Evolutionary conservation across 208 protist species (phyloP).

Genomic region (Trypanosoma conorhini): DNA sequence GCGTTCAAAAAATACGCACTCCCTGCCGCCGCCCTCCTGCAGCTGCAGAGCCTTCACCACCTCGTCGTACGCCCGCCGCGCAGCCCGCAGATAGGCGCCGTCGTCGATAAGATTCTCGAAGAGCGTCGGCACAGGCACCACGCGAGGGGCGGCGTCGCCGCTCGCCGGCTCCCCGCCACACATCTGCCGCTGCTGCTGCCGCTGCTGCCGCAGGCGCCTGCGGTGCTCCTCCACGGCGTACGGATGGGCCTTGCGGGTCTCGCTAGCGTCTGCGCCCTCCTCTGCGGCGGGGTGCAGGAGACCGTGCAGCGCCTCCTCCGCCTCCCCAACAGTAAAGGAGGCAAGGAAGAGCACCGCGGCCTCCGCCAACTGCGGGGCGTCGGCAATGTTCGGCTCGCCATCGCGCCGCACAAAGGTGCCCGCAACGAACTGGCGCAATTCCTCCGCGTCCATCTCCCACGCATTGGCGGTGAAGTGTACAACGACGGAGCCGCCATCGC

Average conservation of each 20-base stretch:
- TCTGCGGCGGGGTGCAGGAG: slow-evolving; percentile 31
- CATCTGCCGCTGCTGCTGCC: slow-evolving; percentile 44
- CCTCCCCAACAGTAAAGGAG: slow-evolving; percentile 43
- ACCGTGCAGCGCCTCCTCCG: slow-evolving; percentile 22
- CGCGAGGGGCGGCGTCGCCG: not conserved
- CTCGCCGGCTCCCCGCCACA: slow-evolving; percentile 17
- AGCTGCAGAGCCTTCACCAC: slow-evolving; percentile 39
- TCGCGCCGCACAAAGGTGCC: slow-evolving; percentile 23
- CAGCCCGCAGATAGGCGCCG: slow-evolving; percentile 46
- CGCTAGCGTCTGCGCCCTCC: slow-evolving; percentile 44
- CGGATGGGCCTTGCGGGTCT: slow-evolving; percentile 58
- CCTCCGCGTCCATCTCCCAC: slow-evolving; percentile 30
- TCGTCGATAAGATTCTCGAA: slow-evolving; percentile 58
- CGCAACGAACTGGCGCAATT: slow-evolving; percentile 51
- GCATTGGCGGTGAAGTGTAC: slow-evolving; percentile 78
- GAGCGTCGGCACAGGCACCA: slow-evolving; percentile 63
- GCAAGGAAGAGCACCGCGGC: slow-evolving; percentile 45
- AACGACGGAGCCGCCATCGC: slow-evolving; percentile 27
- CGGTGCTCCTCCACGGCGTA: slow-evolving; percentile 58
- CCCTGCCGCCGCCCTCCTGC: slow-evolving; percentile 13
- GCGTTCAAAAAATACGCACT: slow-evolving; percentile 33
- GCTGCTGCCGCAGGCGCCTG: slow-evolving; percentile 40
- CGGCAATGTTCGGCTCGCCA: not conserved
- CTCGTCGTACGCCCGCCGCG: slow-evolving; percentile 39
- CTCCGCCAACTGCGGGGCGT: not conserved